Evolutionary conservation across 2,329 filamentous ascomycete genomes (phyloP).

Genomic region (Talaromyces pinophilus): DNA sequence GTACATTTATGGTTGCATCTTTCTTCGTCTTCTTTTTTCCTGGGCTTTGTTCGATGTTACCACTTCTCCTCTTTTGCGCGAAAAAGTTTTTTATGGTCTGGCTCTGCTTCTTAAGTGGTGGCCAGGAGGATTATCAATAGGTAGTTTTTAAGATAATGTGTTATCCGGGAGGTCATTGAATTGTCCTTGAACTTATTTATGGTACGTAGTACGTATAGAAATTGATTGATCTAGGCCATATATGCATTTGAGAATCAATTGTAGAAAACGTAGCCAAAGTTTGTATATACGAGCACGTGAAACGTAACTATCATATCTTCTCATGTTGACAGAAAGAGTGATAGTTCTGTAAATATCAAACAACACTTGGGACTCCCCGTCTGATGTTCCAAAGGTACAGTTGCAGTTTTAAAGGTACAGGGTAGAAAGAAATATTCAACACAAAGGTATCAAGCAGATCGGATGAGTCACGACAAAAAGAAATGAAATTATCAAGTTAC

Average conservation of each 20-base stretch:
- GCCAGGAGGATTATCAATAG: not conserved
- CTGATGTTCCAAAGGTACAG: slow-evolving; percentile 13
- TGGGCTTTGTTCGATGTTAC: slow-evolving; percentile 5
- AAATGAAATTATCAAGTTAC: slow-evolving; percentile 17
- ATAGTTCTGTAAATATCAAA: slow-evolving; percentile 5
- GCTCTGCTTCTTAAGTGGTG: not conserved
- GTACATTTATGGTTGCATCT: slow-evolving; percentile 22
- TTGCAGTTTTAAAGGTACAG: slow-evolving; percentile 21
- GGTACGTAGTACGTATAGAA: not conserved
- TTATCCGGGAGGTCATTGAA: not conserved
- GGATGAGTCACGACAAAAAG: slow-evolving; percentile 7
- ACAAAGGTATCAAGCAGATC: slow-evolving; percentile 22
- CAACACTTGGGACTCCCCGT: not conserved
- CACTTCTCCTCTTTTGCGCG: slow-evolving; percentile 11
- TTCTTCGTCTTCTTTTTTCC: slow-evolving; percentile 17
- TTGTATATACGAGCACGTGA: slow-evolving; percentile 11
- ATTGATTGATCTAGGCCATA: not conserved
- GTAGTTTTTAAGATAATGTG: slow-evolving; percentile 2
- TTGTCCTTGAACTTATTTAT: not conserved
- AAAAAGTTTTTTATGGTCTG: slow-evolving; percentile 6
- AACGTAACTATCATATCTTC: slow-evolving; percentile 9
- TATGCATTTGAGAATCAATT: not conserved
- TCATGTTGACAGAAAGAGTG: not conserved
- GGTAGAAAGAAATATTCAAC: slow-evolving; percentile 18
- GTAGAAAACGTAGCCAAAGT: slow-evolving; percentile 6